These are phyloP conservation scores for Botrytis cinerea DNA, from an alignment of 2,329 filamentous ascomycete genomes.

Conservation along the genomic window DNA sequence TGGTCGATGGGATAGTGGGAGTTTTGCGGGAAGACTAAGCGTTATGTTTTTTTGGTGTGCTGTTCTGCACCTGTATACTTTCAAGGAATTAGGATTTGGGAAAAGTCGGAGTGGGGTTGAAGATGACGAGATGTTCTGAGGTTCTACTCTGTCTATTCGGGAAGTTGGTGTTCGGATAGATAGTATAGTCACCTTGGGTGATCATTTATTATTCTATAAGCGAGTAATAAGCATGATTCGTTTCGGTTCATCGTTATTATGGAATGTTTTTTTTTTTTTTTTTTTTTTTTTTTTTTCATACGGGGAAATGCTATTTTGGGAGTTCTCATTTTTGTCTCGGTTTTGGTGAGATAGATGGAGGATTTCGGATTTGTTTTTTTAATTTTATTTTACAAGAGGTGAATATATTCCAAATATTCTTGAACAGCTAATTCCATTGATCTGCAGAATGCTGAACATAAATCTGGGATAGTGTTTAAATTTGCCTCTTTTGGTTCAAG, in stretches of 20 bases:
- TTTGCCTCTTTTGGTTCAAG: not conserved
- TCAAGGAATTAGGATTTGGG: no score
- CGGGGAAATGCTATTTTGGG: rapidly evolving
- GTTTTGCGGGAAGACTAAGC: slow-evolving; percentile 47
- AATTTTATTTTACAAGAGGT: not conserved
- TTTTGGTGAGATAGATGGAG: no score
- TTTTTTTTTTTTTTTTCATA: no score
- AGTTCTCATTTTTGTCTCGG: no score
- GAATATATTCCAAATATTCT: no score
- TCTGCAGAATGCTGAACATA: not conserved
- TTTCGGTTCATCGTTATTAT: not conserved
- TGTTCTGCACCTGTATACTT: no score
- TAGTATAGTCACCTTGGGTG: not conserved
- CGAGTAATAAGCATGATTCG: not conserved
- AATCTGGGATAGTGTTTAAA: not conserved
- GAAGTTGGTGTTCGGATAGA: not conserved
- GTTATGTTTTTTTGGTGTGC: slow-evolving; percentile 39
- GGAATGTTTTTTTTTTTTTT: not conserved
- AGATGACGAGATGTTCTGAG: not conserved
- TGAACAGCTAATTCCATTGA: no score
- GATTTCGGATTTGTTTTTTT: no score
- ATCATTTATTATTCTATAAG: not conserved
- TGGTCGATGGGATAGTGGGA: slow-evolving; percentile 48
- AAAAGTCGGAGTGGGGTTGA: no score
- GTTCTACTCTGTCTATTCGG: not conserved